Conservation (phyloP, 1,139 yeast species). For the Dujonia santamariae region DNA sequence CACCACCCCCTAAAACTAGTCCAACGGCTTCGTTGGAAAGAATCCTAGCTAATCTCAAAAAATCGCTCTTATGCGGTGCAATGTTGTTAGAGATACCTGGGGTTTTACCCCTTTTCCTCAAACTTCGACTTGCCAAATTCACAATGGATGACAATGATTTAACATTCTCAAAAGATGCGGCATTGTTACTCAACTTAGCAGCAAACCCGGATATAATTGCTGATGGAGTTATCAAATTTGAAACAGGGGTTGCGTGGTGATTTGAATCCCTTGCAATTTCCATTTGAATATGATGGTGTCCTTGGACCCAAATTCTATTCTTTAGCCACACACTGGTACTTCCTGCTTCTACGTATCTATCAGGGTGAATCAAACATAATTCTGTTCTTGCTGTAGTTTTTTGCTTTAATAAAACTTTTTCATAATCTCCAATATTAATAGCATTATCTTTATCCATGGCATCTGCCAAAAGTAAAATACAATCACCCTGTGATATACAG, state of each 20-base stretch:
- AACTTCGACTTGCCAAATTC: constrained; percentile 17
- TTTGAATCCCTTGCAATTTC: constrained; percentile 21
- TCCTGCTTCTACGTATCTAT: constrained; percentile 79
- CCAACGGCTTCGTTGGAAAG: constrained; percentile 94
- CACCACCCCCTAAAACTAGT: constrained; percentile 94
- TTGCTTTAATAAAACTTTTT: constrained; percentile 66
- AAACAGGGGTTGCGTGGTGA: neutral
- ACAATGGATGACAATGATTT: constrained; percentile 18
- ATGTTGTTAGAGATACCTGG: constrained; percentile 36
- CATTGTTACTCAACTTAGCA: constrained; percentile 32
- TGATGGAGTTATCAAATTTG: constrained; percentile 14
- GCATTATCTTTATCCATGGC: constrained; percentile 60
- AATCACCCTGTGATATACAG: constrained; percentile 93
- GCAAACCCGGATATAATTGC: constrained; percentile 38
- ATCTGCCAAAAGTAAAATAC: constrained; percentile 70
- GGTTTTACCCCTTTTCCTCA: constrained; percentile 15
- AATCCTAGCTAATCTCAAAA: constrained; percentile 82
- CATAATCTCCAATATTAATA: constrained; percentile 82
- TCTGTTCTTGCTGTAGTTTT: constrained; percentile 90
- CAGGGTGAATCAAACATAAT: constrained; percentile 79
- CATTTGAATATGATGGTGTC: constrained; percentile 88
- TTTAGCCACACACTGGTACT: constrained; percentile 83
- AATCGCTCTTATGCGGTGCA: constrained; percentile 78
- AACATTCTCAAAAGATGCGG: constrained; percentile 30
- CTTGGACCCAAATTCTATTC: constrained; percentile 83